Base-by-base conservation (phyloP, 352 stramenopile species). In the Achlya hypogyna region DNA sequence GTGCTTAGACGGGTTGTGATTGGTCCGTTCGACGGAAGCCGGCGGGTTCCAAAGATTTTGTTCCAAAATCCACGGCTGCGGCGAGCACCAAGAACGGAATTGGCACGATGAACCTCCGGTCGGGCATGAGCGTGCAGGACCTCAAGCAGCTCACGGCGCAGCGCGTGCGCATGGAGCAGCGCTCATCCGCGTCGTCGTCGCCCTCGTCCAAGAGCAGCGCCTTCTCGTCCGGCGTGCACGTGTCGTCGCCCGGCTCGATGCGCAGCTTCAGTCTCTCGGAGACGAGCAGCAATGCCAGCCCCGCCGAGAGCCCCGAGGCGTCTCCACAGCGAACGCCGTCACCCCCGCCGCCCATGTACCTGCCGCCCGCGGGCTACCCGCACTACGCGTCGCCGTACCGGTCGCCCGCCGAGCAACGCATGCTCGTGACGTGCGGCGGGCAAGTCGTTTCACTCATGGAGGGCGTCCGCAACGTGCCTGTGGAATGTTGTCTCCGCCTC, bases 381-480 rank as follows among this genome's bases (percentile, higher is more conserved):
- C 29, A 58, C 16, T 35, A 56, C 22, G 25, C 53, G 5, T 28
- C 56, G 9, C 23, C 56, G 23, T 64, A 51, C 23, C 18, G 28
- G 10, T 18, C 8, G 22, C 40, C 9, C 43, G 25, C 29, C 23
- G 43, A 54, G 51, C 27, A 51, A n/a, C 49, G 63, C n/a, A 42
- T 91, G 76, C 89, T 90, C 54, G 75, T 93, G n/a, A 93, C 84
- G 27, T 89, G 73, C 38, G 81, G 84, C 23, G 84, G 84, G 0
- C 84, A 93, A 56, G 75, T 91, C 34, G 81, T 93, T 58, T 88
- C 78, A 49, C 88, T 93, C 62, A 88, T 93, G 81, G 84, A 89
- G 22, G 84, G 84, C 51, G 84, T 93, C 42, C 78, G 90, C 40
- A 93, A 93, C 62, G 78, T 79, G 72, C 31, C 63, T 6, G 20